Percentiles rank a stretch among this genome's conserved stretches.
phyloP scores from a whole-genome alignment of 495 filamentous ascomycete species.

The Aspergillus asperescens region DNA sequence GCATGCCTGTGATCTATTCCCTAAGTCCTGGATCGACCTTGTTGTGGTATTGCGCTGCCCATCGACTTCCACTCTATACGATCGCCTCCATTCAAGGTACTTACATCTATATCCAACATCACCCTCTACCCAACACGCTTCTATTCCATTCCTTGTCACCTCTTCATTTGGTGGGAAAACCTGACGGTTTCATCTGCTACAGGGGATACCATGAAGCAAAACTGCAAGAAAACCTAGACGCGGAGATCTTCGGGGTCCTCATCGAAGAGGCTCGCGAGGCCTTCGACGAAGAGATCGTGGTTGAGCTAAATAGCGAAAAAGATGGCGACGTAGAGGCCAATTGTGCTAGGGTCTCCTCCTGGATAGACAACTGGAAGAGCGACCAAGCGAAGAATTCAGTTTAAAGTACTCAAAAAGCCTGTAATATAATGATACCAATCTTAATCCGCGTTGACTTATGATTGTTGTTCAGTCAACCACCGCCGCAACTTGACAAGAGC shows the following conservation, averaged over 20 bases:
- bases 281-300: conserved; percentile 82
- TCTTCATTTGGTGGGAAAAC: too few relatives aligned
- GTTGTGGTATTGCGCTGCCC: conserved; percentile 86
- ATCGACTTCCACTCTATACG: conserved; percentile 67
- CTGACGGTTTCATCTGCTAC: conserved; percentile 7
- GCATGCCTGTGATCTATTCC: conserved; percentile 97
- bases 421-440: conserved; percentile 11
- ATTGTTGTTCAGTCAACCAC: conserved; percentile 62
- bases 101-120: conserved; percentile 9
- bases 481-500: conserved; percentile 77
- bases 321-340: conserved; percentile 83
- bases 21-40: conserved; percentile 88
- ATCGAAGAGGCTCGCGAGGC: conserved; percentile 83
- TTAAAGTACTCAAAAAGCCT: conserved; percentile 15
- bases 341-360: conserved; percentile 73
- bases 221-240: conserved; percentile 91
- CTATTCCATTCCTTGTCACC: not conserved
- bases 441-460: conserved; percentile 7
- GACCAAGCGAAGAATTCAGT: conserved; percentile 37
- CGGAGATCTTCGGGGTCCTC: conserved; percentile 95
- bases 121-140: not conserved
- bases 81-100: conserved; percentile 70
- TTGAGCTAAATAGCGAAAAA: conserved; percentile 80
- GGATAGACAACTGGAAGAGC: conserved; percentile 77
- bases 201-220: conserved; percentile 80